Evolutionary conservation across 306 rosid genomes (phyloP).

Genomic region (Dryas octopetala): DNA sequence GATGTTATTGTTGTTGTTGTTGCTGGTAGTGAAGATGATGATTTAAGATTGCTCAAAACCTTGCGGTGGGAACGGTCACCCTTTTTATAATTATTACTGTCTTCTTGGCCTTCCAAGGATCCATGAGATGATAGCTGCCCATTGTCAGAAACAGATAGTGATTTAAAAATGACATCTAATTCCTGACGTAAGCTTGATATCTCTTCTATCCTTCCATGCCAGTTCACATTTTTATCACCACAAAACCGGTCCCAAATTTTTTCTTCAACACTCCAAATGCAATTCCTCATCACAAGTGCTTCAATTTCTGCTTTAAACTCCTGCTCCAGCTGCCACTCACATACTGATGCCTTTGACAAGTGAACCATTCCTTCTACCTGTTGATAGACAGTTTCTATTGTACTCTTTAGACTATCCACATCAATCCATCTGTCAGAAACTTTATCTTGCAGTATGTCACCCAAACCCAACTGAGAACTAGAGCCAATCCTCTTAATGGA

Average conservation of each 20-base stretch:
- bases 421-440: conserved; percentile 52
- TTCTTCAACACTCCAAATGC: conserved; percentile 51
- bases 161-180: conserved; percentile 55
- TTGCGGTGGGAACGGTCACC: conserved; percentile 49
- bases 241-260: conserved; percentile 35
- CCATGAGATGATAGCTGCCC: conserved; percentile 63
- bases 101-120: conserved; percentile 63
- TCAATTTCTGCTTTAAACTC: conserved; percentile 70
- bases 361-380: conserved; percentile 43
- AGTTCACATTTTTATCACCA: conserved; percentile 39
- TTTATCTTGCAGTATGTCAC: conserved; percentile 60
- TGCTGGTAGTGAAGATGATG: conserved; percentile 3
- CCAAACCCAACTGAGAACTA: conserved; percentile 62
- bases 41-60: conserved; percentile 28
- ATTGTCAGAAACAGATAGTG: conserved; percentile 49
- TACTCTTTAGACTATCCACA: conserved; percentile 43
- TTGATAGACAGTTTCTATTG: conserved; percentile 38
- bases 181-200: conserved; percentile 67
- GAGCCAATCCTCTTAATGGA: conserved; percentile 50
- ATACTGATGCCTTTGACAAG: conserved; percentile 43
- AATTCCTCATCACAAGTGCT: conserved; percentile 51
- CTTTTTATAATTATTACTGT: conserved; percentile 44
- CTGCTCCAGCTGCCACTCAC: conserved; percentile 66
- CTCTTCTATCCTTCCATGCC: conserved; percentile 49
- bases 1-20: neutral